A percentile compares a stretch with the other conserved stretches of the same genome.
phyloP scores from a whole-genome alignment of 768 basidiomycete genomes.

The Suillus paluster region DNA sequence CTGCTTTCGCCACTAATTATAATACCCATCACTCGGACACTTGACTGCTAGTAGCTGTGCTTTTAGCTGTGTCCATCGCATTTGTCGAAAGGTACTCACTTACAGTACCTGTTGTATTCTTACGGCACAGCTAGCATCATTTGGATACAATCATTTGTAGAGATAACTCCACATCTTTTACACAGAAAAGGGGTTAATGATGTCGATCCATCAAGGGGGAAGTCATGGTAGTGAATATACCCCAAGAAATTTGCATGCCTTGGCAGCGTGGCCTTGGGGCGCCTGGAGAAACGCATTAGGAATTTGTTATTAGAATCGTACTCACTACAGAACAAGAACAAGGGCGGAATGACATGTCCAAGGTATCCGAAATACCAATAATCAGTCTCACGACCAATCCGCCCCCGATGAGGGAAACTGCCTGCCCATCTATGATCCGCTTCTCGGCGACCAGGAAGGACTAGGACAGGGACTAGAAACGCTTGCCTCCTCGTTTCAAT shows the following conservation, averaged over 20 bases:
- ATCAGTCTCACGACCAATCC: constrained; percentile 18
- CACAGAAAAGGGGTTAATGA: constrained; percentile 9
- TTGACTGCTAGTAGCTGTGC: constrained; percentile 13
- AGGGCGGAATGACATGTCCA: neutral
- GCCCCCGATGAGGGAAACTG: neutral
- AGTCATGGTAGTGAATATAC: constrained; percentile 1
- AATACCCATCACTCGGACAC: constrained; percentile 2
- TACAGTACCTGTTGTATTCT: constrained; percentile 4
- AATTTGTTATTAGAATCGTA: constrained; percentile 9
- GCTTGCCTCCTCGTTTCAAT: constrained; percentile 74
- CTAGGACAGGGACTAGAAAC: constrained; percentile 52
- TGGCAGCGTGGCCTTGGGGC: constrained; percentile 2
- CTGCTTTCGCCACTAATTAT: constrained; percentile 12
- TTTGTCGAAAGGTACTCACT: neutral
- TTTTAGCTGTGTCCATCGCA: constrained; percentile 4
- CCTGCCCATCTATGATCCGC: neutral
- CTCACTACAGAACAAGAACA: constrained; percentile 7
- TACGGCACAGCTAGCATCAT: constrained; percentile 5
- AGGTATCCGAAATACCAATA: constrained; percentile 5
- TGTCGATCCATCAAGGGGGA: constrained; percentile 10
- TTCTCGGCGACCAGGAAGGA: constrained; percentile 1
- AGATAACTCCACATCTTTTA: constrained; percentile 14
- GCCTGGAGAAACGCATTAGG: constrained; percentile 7
- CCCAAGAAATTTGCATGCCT: constrained; percentile 13
- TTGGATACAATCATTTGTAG: constrained; percentile 12